Percentiles rank a stretch among this genome's conserved stretches.
Conservation (phyloP, 805 yeast species). For the Pichia deserticola region DNA sequence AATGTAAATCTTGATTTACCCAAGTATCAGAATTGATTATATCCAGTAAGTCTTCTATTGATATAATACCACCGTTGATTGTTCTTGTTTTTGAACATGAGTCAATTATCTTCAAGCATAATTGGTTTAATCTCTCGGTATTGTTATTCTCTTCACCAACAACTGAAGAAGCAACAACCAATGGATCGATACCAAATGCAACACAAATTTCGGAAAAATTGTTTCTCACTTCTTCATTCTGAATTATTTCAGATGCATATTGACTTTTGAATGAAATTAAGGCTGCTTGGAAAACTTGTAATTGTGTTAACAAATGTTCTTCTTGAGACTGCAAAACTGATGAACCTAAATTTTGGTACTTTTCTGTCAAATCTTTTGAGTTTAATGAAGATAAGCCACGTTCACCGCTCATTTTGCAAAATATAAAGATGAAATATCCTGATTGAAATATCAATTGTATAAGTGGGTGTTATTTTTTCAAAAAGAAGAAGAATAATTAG, state of each 20-base stretch:
- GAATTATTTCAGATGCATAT: slow-evolving; percentile 59
- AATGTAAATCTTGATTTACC: slow-evolving; percentile 23
- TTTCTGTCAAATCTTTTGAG: slow-evolving; percentile 18
- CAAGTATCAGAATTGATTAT: slow-evolving; percentile 20
- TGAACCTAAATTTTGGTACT: slow-evolving; percentile 45
- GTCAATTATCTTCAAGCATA: slow-evolving; percentile 71
- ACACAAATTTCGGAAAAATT: slow-evolving; percentile 73
- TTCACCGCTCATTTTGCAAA: slow-evolving; percentile 12
- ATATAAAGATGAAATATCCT: too few species aligned
- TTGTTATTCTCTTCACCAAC: slow-evolving; percentile 27
- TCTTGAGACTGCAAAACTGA: slow-evolving; percentile 46
- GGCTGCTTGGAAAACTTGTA: slow-evolving; percentile 70
- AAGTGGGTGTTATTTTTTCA: too few species aligned
- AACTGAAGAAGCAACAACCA: slow-evolving; percentile 33
- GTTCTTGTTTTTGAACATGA: slow-evolving; percentile 62
- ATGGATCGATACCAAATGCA: slow-evolving; percentile 79
- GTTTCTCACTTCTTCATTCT: slow-evolving; percentile 55
- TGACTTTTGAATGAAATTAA: slow-evolving; percentile 67
- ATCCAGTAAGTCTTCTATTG: slow-evolving; percentile 45
- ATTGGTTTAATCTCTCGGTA: slow-evolving; percentile 54
- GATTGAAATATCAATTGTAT: too few species aligned
- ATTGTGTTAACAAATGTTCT: slow-evolving; percentile 58
- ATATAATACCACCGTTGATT: slow-evolving; percentile 76
- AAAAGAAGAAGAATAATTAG: too few species aligned
- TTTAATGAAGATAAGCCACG: slow-evolving; percentile 28